Base-by-base conservation (phyloP, 345 rosid species). In the Citrus cavaleriei region DNA sequence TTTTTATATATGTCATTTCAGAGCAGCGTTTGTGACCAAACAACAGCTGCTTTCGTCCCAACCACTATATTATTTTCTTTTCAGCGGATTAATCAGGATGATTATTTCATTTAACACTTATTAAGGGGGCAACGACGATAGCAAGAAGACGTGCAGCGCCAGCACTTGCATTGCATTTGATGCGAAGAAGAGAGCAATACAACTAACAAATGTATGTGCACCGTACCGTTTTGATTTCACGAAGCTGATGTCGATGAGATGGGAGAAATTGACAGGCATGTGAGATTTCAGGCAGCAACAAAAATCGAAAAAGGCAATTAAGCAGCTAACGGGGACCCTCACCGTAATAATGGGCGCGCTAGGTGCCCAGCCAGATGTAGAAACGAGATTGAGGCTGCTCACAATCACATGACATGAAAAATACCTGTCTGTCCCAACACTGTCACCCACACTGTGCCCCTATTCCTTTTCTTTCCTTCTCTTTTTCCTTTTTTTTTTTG, bases 21-120 rank as follows among this genome's bases (percentile, higher is more conserved):
- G 24, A 58, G 51, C 51, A 49, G 59, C 69, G 27, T 65, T 49
- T 67, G 70, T 14, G 70, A 73, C 81, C 75, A 67, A 21, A 49
- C 78, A 77, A 34, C 35, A 7, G 34, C 66, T 25, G 25, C 27
- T 49, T 19, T 35, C 57, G n/a, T 27, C 70, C 25, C 72, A 38
- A 18, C 81, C 42, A 38, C 54, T 46, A 32, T 13, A n/a, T 35
- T 40, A 34, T 6, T 9, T 12, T 40, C 67, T 22, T 58, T 35
- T 58, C 38, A 57, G 12, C 54, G 27, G 51, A 4, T 59, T 7
- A 59, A 59, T 59, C 14, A n/a, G 12, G 24, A 59, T 12, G 58
- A 19, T 54, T 16, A 5, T 18, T 54, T 54, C 58, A 54, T 1
- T 54, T 18, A 18, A 51, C 7, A 54, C 58, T 54, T 4, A 0